A percentile compares a stretch with the other conserved stretches of the same genome.
phyloP scores from a whole-genome alignment of 148 eudicot genomes.

The Rhododendron molle region DNA sequence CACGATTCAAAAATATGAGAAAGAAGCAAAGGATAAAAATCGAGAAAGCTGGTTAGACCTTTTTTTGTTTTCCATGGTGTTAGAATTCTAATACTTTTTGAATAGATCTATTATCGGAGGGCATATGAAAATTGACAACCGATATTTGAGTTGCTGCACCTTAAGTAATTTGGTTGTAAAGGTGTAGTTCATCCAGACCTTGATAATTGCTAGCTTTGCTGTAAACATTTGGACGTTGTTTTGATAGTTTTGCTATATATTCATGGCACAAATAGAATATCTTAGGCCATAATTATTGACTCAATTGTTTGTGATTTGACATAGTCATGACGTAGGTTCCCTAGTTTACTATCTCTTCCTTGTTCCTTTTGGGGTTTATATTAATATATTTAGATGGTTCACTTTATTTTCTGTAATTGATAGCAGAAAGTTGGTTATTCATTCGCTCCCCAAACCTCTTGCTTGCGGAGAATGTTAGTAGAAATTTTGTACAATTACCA shows the following conservation, averaged over 20 bases:
- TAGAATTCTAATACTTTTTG: neutral
- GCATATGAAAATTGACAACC: neutral
- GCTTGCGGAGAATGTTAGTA: neutral
- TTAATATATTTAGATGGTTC: neutral
- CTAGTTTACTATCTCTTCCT: neutral
- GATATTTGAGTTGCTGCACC: neutral
- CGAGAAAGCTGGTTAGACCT: constrained; percentile 90
- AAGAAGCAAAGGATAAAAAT: constrained; percentile 94
- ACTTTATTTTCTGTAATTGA: neutral
- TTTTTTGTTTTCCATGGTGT: neutral
- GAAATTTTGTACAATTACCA: neutral
- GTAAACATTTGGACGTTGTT: neutral
- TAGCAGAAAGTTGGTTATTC: neutral
- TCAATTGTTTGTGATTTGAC: neutral
- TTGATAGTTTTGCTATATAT: neutral
- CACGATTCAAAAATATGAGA: constrained; percentile 91
- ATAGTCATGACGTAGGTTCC: neutral
- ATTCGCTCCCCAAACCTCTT: neutral
- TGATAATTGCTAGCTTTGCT: neutral
- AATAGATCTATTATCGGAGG: neutral
- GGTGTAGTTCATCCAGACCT: neutral
- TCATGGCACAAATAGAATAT: neutral
- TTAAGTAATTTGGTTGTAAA: neutral
- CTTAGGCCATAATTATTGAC: neutral
- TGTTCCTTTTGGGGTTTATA: neutral